Evolutionary conservation across 306 rosid species (phyloP).

Genomic region (Calophaca sinica): DNA sequence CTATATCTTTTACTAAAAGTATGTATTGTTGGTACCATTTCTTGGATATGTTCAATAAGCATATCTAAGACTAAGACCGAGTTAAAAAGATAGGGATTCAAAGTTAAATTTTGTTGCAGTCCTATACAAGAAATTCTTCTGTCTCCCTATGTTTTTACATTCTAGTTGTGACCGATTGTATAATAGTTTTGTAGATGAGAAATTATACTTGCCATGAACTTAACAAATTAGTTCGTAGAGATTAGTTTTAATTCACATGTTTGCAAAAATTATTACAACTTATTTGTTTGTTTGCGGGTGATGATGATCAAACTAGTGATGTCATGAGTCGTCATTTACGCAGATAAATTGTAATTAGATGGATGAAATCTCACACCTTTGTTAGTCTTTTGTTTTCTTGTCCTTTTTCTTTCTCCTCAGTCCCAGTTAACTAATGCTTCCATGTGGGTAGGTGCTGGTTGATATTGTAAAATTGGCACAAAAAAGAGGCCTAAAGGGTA

Average conservation of each 20-base stretch:
- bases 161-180: not conserved
- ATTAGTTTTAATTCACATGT: slow-evolving; percentile 1
- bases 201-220: slow-evolving; percentile 17
- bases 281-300: not conserved
- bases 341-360: slow-evolving; percentile 7
- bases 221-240: not conserved
- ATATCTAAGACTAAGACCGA: not conserved
- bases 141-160: not conserved
- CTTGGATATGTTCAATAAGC: not conserved
- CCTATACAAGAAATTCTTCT: not conserved
- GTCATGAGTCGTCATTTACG: not conserved
- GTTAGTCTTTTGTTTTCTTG: not conserved
- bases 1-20: too few relatives aligned
- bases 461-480: slow-evolving; percentile 77
- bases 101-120: not conserved
- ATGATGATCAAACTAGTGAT: not conserved
- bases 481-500: slow-evolving; percentile 72
- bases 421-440: slow-evolving; percentile 9
- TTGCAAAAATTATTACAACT: not conserved
- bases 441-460: slow-evolving; percentile 63
- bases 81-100: too few relatives aligned
- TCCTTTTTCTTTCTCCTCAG: not conserved
- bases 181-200: not conserved
- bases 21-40: too few relatives aligned
- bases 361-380: not conserved